Evolutionary conservation across 805 yeast genomes (phyloP).

Genomic region (Ogataea angusta): DNA sequence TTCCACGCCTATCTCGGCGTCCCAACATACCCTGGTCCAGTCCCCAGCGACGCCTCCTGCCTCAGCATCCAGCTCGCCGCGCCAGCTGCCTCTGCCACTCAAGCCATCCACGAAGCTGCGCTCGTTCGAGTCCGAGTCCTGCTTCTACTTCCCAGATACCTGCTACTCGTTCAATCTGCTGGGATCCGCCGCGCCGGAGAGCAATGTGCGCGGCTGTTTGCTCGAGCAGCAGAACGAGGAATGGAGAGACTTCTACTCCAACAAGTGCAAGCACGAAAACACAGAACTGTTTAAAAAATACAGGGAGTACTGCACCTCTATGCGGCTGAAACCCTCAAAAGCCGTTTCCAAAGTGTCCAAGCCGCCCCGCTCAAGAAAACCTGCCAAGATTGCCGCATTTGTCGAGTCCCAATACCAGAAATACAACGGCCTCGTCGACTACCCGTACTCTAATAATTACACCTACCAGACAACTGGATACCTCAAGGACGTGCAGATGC

Average conservation of each 20-base stretch:
- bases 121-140: slow-evolving; percentile 20
- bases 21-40: slow-evolving; percentile 9
- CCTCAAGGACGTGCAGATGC: slow-evolving; percentile 45
- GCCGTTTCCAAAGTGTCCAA: slow-evolving; percentile 12
- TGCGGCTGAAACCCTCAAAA: slow-evolving; percentile 11
- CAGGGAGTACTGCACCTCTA: slow-evolving; percentile 32
- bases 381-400: slow-evolving; percentile 23
- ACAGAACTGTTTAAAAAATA: slow-evolving; percentile 38
- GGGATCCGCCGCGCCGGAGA: slow-evolving; percentile 26
- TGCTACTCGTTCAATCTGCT: slow-evolving; percentile 32
- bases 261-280: slow-evolving; percentile 41
- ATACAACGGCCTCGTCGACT: slow-evolving; percentile 35
- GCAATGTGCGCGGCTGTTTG: slow-evolving; percentile 32
- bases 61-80: slow-evolving; percentile 26
- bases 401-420: slow-evolving; percentile 25
- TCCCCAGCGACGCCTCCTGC: slow-evolving; percentile 29
- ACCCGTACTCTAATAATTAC: slow-evolving; percentile 53
- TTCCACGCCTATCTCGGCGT: slow-evolving; percentile 20
- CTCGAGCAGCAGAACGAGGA: slow-evolving; percentile 36
- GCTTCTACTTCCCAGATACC: slow-evolving; percentile 35
- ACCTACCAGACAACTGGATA: slow-evolving; percentile 48
- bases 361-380: slow-evolving; percentile 5
- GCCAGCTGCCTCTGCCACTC: slow-evolving; percentile 17
- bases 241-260: slow-evolving; percentile 42
- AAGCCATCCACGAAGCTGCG: slow-evolving; percentile 18